Evolutionary conservation across 495 filamentous ascomycete genomes (phyloP).

Genomic region (Zalerion maritima): DNA sequence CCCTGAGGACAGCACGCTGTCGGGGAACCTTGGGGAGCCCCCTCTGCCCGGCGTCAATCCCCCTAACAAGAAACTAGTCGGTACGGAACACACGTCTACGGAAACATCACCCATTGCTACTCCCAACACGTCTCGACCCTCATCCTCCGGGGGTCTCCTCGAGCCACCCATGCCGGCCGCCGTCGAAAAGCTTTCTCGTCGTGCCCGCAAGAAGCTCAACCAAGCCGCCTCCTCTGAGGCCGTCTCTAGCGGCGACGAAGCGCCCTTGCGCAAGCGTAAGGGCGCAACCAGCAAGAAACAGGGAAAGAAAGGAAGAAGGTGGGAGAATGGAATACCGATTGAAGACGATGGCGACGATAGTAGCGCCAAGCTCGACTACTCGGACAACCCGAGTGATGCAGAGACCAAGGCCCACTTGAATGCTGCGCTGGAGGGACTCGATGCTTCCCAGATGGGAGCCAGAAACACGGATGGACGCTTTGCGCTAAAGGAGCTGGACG

Average conservation of each 20-base stretch:
- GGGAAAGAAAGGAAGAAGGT: constrained; percentile 76
- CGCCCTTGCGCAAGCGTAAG: constrained; percentile 39
- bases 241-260: constrained; percentile 75
- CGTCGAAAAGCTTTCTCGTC: constrained; percentile 58
- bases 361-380: constrained; percentile 80
- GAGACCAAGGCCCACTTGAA: constrained; percentile 33
- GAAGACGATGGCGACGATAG: constrained; percentile 77
- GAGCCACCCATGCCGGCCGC: constrained; percentile 59
- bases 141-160: constrained; percentile 55
- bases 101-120: constrained; percentile 52
- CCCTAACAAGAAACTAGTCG: constrained; percentile 12
- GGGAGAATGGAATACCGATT: constrained; percentile 88
- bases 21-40: constrained; percentile 23
- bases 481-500: constrained; percentile 81
- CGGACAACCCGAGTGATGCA: constrained; percentile 42
- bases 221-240: constrained; percentile 47
- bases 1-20: constrained; percentile 26
- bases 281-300: constrained; percentile 34
- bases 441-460: constrained; percentile 66
- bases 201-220: constrained; percentile 61
- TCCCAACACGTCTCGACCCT: constrained; percentile 67
- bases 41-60: constrained; percentile 24
- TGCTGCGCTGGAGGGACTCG: constrained; percentile 52
- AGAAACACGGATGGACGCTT: constrained; percentile 81
- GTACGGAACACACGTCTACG: constrained; percentile 31